Percentiles rank a stretch among this genome's conserved stretches.
Conservation (phyloP, 2,329 filamentous ascomycete genomes). For the Knoxdaviesia capensis region DNA sequence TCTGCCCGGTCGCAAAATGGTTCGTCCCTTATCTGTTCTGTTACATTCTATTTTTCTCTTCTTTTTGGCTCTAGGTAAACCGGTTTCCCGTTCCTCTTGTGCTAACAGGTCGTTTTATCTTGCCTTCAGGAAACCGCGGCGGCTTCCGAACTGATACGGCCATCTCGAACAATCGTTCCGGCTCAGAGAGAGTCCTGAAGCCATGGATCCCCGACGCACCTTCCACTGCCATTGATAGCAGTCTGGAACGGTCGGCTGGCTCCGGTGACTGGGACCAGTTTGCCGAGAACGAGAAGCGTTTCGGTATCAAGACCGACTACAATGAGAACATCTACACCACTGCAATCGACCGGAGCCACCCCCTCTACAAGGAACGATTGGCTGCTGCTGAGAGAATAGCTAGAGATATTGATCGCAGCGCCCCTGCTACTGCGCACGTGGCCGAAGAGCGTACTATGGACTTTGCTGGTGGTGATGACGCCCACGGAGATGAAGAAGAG, state of each 20-base stretch:
- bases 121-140: conserved; percentile 36
- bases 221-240: conserved; percentile 42
- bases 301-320: conserved; percentile 77
- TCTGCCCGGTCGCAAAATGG: conserved; percentile 15
- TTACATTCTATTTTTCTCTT: not conserved
- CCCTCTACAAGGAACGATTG: conserved; percentile 58
- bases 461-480: conserved; percentile 40
- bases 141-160: conserved; percentile 74
- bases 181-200: conserved; percentile 57
- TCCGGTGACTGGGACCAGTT: conserved; percentile 74
- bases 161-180: conserved; percentile 55
- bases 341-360: conserved; percentile 64
- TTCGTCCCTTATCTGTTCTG: conserved; percentile 7
- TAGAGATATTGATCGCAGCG: conserved; percentile 68
- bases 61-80: not conserved
- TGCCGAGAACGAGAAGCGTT: conserved; percentile 67
- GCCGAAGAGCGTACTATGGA: conserved; percentile 73
- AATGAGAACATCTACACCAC: conserved; percentile 94
- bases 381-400: conserved; percentile 69
- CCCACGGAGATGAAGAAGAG: conserved; percentile 73
- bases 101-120: conserved; percentile 1
- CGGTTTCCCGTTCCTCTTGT: not conserved
- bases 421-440: conserved; percentile 59
- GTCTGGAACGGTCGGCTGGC: conserved; percentile 41
- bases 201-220: conserved; percentile 54